Evolutionary conservation across 2,329 filamentous ascomycete species (phyloP), one percentile per base, ranked within the genome.

Genomic region (Phaeomoniella chlamydospora): DNA sequence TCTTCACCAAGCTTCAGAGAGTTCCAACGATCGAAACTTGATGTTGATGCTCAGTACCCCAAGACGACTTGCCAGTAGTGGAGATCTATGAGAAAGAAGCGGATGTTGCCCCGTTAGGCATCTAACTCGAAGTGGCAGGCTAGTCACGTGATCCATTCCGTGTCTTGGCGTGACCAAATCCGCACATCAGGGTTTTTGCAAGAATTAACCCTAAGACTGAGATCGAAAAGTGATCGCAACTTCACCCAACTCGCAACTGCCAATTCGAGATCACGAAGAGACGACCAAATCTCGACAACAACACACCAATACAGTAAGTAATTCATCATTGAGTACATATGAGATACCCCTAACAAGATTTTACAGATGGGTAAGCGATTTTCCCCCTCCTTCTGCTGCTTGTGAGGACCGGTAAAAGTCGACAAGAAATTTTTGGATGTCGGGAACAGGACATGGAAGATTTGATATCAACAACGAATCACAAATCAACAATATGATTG

Each of bases 361-460:
- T 41, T 49, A 44, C 53, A 76, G 72, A 77, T 77, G 72, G 72
- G 72, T 77, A 68, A 73, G 72, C 68, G 55, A 41, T 44, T 43
- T 44, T 42, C 41, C 6, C 22, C n/a, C 22, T 26, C 22, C 22
- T 9, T 26, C n/a, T n/a, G 22, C 22, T n/a, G n/a, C n/a, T n/a
- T n/a, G n/a, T n/a, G n/a, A n/a, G n/a, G n/a, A n/a, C n/a, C n/a
- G n/a, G n/a, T n/a, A n/a, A n/a, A n/a, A n/a, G n/a, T n/a, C n/a
- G n/a, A n/a, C n/a, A n/a, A n/a, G n/a, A n/a, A n/a, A n/a, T n/a
- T n/a, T n/a, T n/a, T n/a, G n/a, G n/a, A n/a, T n/a, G n/a, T n/a
- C n/a, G n/a, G n/a, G n/a, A n/a, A n/a, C n/a, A n/a, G n/a, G n/a
- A n/a, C n/a, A n/a, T n/a, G n/a, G n/a, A n/a, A n/a, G n/a, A n/a